Conservation (phyloP, 306 rosid genomes). For the Dryas alaskensis region DNA sequence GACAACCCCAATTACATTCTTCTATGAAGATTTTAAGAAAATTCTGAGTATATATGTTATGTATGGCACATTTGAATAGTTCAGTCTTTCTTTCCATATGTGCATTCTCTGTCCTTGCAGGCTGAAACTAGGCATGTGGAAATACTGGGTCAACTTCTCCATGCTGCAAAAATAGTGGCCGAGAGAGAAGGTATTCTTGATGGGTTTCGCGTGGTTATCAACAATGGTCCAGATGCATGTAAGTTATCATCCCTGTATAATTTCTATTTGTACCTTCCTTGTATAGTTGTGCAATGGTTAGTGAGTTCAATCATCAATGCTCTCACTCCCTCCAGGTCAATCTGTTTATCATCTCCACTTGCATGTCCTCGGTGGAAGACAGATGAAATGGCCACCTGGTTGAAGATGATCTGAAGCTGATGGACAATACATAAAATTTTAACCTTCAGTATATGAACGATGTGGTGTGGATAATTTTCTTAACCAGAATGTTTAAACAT, state of each 20-base stretch:
- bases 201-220: constrained; percentile 85
- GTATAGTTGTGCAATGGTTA: not conserved
- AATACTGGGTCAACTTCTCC: constrained; percentile 73
- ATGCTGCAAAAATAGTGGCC: constrained; percentile 76
- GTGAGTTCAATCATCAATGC: not conserved
- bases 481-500: too few relatives aligned
- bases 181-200: constrained; percentile 76
- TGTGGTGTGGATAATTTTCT: not conserved
- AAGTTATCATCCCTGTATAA: constrained; percentile 30
- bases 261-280: constrained; percentile 2
- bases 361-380: constrained; percentile 88
- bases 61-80: not conserved
- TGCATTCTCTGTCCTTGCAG: constrained; percentile 28
- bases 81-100: not conserved
- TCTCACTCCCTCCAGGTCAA: constrained; percentile 52
- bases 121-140: constrained; percentile 71
- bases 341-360: constrained; percentile 90
- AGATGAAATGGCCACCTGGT: constrained; percentile 88
- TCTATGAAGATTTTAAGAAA: not conserved
- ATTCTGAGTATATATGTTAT: not conserved
- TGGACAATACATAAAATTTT: not conserved
- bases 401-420: constrained; percentile 35
- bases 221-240: constrained; percentile 75
- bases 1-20: not conserved
- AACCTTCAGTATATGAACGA: not conserved